A percentile compares a stretch with the other conserved stretches of the same genome.
Conservation (phyloP, 2,329 filamentous ascomycete species). For the Cladosporium velox region DNA sequence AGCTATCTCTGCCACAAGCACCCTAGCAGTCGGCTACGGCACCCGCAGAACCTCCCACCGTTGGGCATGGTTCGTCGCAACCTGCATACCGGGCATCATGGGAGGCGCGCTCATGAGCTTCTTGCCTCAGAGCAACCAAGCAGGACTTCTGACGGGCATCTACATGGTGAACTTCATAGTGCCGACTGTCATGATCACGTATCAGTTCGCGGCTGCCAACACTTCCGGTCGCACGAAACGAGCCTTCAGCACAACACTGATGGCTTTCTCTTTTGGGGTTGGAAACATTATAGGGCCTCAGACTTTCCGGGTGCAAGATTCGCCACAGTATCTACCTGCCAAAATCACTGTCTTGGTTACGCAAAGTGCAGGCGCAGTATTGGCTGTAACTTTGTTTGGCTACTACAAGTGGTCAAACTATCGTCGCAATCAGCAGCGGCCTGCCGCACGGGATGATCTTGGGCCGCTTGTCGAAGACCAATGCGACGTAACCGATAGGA, state of each 20-base stretch:
- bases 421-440: background rate
- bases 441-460: background rate
- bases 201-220: constrained; percentile 52
- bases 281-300: constrained; percentile 48
- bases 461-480: background rate
- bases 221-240: constrained; percentile 73
- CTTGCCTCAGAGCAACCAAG: constrained; percentile 41
- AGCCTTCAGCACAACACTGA: constrained; percentile 56
- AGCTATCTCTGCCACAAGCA: constrained; percentile 47
- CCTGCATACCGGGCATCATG: constrained; percentile 31
- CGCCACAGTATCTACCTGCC: constrained; percentile 44
- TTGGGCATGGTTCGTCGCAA: constrained; percentile 11
- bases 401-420: constrained; percentile 53
- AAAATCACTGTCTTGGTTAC: constrained; percentile 46
- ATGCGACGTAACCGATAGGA: background rate
- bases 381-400: constrained; percentile 50
- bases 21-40: constrained; percentile 25
- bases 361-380: constrained; percentile 36
- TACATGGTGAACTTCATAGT: constrained; percentile 45
- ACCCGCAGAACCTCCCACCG: background rate
- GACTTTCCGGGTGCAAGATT: constrained; percentile 41
- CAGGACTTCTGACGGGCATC: constrained; percentile 43
- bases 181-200: constrained; percentile 39
- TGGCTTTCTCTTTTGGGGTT: constrained; percentile 39
- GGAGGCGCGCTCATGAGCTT: constrained; percentile 37